phyloP scores from a whole-genome alignment of 2,329 filamentous ascomycete species.

The Fusarium verrucosum region DNA sequence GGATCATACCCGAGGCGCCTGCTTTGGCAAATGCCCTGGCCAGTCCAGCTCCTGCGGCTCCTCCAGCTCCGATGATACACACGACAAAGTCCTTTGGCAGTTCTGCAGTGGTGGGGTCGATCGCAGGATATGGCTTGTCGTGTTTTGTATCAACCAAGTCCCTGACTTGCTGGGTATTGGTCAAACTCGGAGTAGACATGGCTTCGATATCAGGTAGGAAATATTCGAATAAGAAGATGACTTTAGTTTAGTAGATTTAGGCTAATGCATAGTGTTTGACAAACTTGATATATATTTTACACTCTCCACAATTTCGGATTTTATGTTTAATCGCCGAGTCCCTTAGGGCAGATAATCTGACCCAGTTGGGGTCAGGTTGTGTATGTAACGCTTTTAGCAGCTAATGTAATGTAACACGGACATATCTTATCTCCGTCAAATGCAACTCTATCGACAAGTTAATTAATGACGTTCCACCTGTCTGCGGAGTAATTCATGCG shows the following conservation, averaged over 20 bases:
- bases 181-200: not conserved
- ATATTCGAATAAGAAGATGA: not conserved
- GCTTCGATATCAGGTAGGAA: not conserved
- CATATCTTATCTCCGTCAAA: not conserved
- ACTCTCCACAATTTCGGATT: not conserved
- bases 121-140: not conserved
- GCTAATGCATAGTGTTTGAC: no score
- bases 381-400: no score
- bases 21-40: slow-evolving; percentile 5
- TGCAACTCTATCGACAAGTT: not conserved
- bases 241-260: no score
- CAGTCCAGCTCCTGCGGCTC: not conserved
- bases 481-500: no score
- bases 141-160: not conserved
- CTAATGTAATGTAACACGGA: not conserved
- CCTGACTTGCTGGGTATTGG: not conserved
- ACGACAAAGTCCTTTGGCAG: not conserved
- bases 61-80: slow-evolving; percentile 12
- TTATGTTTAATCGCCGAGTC: not conserved
- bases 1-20: not conserved
- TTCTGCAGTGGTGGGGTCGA: not conserved
- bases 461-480: no score
- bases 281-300: accelerated
- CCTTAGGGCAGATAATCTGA: no score
- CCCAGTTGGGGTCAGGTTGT: no score